Evolutionary conservation across 1,284 basidiomycete genomes (phyloP), one percentile per base, ranked within the genome.

Genomic region (Macrocystidia cucumis): DNA sequence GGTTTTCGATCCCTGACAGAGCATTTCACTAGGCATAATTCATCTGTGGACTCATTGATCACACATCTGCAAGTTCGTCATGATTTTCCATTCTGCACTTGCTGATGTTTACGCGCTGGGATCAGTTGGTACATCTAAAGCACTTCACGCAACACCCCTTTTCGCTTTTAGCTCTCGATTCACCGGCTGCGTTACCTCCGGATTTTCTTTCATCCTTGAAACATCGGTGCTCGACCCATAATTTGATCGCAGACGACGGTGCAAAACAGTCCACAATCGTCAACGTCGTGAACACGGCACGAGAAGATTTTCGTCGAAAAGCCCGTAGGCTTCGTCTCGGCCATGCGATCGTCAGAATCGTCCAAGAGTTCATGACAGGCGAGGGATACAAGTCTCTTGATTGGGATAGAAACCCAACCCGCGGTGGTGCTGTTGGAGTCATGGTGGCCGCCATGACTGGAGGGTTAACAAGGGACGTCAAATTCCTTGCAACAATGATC

Each of bases 81-180:
- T 26, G n/a, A 25, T 25, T 35, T 16, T 23, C 29, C 16, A 9
- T 24, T 35, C 14, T 21, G 11, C 26, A 30, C 16, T 39, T 29
- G 12, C 5, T 9, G 23, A 7, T 30, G 8, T 32, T 8, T 18
- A 25, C 41, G n/a, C n/a, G n/a, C n/a, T n/a, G n/a, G n/a, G n/a
- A n/a, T n/a, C 19, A 85, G 79, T 56, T 86, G 3, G 61, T 65
- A 0, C 61, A 80, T 45, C 55, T 86, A 50, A 79, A 79, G 40
- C 83, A 87, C 49, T 84, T 82, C 42, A 61, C 69, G 11, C 40
- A 46, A 14, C 71, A 80, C 18, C 72, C 77, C 0, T 53, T 83
- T 5, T 65, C 70, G 2, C 34, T 67, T 9, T 59, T 84, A 20
- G 46, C 59, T 9, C 51, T 53, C 20, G 44, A 45, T 2, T 68